Evolutionary conservation across 495 filamentous ascomycete species (phyloP).

Genomic region (Penicillium macrosclerotiorum): DNA sequence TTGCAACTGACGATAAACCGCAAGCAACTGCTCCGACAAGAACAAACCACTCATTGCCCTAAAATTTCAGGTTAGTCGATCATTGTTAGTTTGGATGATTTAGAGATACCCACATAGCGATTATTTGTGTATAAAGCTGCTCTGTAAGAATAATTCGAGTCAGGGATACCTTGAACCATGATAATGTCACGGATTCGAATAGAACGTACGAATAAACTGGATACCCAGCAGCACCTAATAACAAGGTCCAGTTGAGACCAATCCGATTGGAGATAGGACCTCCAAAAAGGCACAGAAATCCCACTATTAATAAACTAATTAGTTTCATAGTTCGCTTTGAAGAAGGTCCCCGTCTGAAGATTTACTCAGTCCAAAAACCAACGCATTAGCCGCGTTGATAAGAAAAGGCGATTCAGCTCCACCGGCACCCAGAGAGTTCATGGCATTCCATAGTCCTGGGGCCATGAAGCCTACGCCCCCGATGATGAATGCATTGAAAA

Average conservation of each 20-base stretch:
- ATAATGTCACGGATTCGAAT: no score
- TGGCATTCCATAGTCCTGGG: conserved; percentile 50
- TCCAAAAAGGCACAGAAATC: conserved; percentile 54
- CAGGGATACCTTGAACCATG: conserved; percentile 17
- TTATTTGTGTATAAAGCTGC: conserved; percentile 67
- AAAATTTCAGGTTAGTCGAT: background rate
- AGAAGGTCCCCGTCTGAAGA: background rate
- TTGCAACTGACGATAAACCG: conserved; percentile 50
- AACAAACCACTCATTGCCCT: conserved; percentile 61
- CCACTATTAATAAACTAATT: conserved; percentile 43
- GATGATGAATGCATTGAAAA: conserved; percentile 54
- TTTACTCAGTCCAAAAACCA: conserved; percentile 53
- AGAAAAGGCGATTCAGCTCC: conserved; percentile 57
- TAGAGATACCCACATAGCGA: conserved; percentile 41
- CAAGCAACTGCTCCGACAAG: conserved; percentile 62
- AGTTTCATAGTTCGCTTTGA: background rate
- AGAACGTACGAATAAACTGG: conserved; percentile 37
- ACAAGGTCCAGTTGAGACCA: conserved; percentile 58
- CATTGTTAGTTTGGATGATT: no score
- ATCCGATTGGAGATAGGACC: conserved; percentile 54
- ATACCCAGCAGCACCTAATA: conserved; percentile 53
- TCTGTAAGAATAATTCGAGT: conserved; percentile 22
- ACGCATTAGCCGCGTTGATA: conserved; percentile 62
- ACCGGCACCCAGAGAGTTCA: conserved; percentile 67
- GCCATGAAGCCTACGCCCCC: conserved; percentile 38